A percentile compares a stretch with the other conserved stretches of the same genome.
Evolutionary conservation across 805 yeast genomes (phyloP).

Genomic region (Saccharomycopsis fermentans): DNA sequence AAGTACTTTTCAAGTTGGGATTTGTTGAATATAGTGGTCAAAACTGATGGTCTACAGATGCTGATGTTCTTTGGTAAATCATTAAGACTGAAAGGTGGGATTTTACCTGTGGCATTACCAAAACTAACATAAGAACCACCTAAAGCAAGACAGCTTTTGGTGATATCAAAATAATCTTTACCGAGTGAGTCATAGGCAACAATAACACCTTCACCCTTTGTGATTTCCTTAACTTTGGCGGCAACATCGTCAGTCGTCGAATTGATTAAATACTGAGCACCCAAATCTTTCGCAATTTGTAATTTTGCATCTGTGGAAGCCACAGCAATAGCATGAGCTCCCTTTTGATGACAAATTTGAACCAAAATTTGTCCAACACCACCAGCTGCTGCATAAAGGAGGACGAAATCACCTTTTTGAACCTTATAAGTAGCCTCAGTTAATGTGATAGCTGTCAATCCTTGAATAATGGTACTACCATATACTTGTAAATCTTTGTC

Average conservation of each 20-base stretch:
- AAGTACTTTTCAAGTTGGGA: constrained; percentile 51
- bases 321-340: constrained; percentile 77
- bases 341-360: constrained; percentile 51
- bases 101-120: constrained; percentile 83
- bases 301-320: constrained; percentile 74
- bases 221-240: constrained; percentile 46
- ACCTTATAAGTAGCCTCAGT: constrained; percentile 56
- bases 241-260: constrained; percentile 43
- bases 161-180: constrained; percentile 59
- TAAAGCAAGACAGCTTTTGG: constrained; percentile 49
- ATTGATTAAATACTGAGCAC: constrained; percentile 69
- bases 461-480: constrained; percentile 60
- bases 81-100: constrained; percentile 51
- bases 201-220: constrained; percentile 56
- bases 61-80: constrained; percentile 54
- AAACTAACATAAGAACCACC: constrained; percentile 68
- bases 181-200: constrained; percentile 72
- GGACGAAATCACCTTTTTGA: constrained; percentile 56
- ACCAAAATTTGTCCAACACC: constrained; percentile 73
- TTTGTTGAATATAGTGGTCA: constrained; percentile 39
- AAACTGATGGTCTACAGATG: constrained; percentile 53
- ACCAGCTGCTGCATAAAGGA: constrained; percentile 93
- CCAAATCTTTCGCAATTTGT: constrained; percentile 51
- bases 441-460: constrained; percentile 71
- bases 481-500: constrained; percentile 43